Evolutionary conservation across 352 stramenopile species (phyloP).

Genomic region (Globisporangium apiculatum): DNA sequence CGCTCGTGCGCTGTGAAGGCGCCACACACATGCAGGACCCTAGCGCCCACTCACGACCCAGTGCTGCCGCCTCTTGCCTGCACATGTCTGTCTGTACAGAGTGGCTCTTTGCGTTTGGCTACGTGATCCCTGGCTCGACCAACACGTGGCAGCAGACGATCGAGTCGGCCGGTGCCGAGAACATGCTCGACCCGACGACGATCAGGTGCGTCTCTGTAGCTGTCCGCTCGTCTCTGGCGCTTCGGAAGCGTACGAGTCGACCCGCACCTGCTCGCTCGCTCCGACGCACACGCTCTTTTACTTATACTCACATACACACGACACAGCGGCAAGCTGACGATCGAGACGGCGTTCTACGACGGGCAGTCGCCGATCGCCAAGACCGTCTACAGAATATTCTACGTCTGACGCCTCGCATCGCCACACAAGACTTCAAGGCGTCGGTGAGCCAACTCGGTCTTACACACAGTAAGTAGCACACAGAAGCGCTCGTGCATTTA

Average conservation of each 20-base stretch:
- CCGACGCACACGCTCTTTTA: neutral
- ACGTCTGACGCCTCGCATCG: slow-evolving; percentile 44
- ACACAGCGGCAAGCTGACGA: slow-evolving; percentile 86
- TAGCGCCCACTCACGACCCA: too few species aligned
- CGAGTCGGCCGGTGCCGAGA: slow-evolving; percentile 76
- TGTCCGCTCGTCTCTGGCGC: too few species aligned
- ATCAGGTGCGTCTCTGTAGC: slow-evolving; percentile 45
- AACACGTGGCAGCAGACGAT: slow-evolving; percentile 96
- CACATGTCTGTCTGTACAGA: slow-evolving; percentile 21
- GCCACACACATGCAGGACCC: too few species aligned
- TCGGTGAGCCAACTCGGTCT: too few species aligned
- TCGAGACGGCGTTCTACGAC: slow-evolving; percentile 96
- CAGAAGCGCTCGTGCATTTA: too few species aligned
- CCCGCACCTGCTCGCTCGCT: too few species aligned
- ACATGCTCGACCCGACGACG: slow-evolving; percentile 83
- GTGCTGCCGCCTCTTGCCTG: too few species aligned
- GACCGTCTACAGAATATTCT: slow-evolving; percentile 92
- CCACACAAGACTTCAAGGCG: too few species aligned
- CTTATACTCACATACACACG: neutral
- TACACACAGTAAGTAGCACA: too few species aligned
- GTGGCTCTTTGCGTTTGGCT: slow-evolving; percentile 94
- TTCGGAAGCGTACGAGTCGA: too few species aligned
- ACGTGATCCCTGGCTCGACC: slow-evolving; percentile 92
- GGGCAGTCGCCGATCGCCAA: slow-evolving; percentile 82
- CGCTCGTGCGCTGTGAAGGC: neutral